phyloP scores from a whole-genome alignment of 768 basidiomycete genomes.

The Lentinula sp. region DNA sequence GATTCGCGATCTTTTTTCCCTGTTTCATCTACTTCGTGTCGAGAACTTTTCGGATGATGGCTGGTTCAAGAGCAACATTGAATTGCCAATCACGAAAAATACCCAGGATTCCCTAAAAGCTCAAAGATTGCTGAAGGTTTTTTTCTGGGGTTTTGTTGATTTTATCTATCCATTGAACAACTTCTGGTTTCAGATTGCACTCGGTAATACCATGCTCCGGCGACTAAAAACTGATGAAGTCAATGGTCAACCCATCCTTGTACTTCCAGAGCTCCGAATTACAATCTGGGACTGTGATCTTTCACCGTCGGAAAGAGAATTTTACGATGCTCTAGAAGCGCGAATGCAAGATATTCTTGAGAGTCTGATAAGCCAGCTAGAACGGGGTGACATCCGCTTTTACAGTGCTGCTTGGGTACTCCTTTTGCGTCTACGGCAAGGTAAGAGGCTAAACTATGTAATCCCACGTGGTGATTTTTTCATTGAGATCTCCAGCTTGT shows the following conservation, averaged over 20 bases:
- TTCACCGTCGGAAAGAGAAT: constrained; percentile 66
- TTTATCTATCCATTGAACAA: background rate
- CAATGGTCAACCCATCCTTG: constrained; percentile 78
- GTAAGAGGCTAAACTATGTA: constrained; percentile 32
- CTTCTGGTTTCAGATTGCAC: constrained; percentile 47
- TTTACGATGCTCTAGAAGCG: constrained; percentile 69
- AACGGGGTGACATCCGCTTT: constrained; percentile 30
- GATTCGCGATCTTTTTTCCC: constrained; percentile 82
- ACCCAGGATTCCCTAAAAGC: constrained; percentile 92
- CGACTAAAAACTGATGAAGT: constrained; percentile 68
- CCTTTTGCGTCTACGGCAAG: constrained; percentile 84
- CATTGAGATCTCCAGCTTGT: constrained; percentile 52
- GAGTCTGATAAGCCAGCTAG: constrained; percentile 44
- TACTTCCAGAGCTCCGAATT: constrained; percentile 71
- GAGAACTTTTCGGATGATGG: constrained; percentile 77
- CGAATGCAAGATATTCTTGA: constrained; percentile 65
- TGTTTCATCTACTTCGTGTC: constrained; percentile 84
- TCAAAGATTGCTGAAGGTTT: background rate
- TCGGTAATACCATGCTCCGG: constrained; percentile 85
- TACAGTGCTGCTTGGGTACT: constrained; percentile 71
- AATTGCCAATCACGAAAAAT: constrained; percentile 67
- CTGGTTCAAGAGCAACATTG: constrained; percentile 74
- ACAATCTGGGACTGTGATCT: constrained; percentile 73
- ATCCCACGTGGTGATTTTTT: background rate
- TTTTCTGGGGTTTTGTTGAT: background rate